Base-by-base conservation (phyloP, 306 rosid genomes). In the Cicer arietinum region DNA sequence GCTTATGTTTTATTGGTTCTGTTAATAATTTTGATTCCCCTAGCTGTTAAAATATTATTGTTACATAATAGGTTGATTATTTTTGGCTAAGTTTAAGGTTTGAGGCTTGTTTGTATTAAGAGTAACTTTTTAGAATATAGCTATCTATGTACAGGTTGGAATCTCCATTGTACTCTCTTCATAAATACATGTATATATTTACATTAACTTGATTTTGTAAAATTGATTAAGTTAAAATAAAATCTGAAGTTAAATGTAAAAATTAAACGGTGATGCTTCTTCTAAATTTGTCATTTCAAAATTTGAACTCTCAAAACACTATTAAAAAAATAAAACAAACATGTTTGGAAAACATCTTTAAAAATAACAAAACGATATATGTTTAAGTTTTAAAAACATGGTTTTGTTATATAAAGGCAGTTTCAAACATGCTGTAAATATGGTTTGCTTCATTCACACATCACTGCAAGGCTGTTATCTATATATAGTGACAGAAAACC, bases 391-490 rank as follows among this genome's bases (percentile, higher is more conserved):
- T 64, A 9, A 64, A 64, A 64, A 64, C 14, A 37, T 62, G 50
- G 22, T 37, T 62, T 62, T 8, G 44, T 8, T 37, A 7, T 10
- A 13, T 18, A 62, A 7, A 14, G 25, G 7, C 7, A 39, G 68
- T 42, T 62, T 41, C 30, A 62, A 62, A 37, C 46, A 63, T 42
- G 10, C 39, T 11, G 17, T 6, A 60, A 30, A 60, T 51, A 37
- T n/a, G 59, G 9, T 71, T 56, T 10, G 20, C n/a, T 62, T 16
- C 67, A 75, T 74, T 50, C 2, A 57, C 48, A 67, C 51, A 46
- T 6, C 53, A 69, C 53, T 69, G 68, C 68, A 69, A 41, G 65
- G 57, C 67, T 43, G 67, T 70, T 51, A 62, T 56, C 56, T 45
- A 42, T 41, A 25, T 45, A 64, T 41, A 25, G 65, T 57, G 70